Evolutionary conservation across 2,329 filamentous ascomycete genomes (phyloP), one percentile per base, ranked within the genome.

Genomic region (Colletotrichum tropicicola): DNA sequence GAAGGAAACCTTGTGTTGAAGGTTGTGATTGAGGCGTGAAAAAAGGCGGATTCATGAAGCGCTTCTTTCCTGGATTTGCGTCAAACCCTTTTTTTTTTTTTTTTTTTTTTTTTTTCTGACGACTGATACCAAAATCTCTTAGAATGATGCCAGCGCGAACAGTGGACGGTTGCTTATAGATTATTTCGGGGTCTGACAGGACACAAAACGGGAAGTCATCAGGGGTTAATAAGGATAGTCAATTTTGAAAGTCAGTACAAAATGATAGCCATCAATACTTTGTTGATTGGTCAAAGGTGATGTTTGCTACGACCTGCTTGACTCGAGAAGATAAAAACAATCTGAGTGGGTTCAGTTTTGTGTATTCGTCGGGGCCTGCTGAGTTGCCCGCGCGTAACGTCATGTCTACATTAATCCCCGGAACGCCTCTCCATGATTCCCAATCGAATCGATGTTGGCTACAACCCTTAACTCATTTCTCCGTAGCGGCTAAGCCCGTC

Each of bases 1-100:
- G 79, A 89, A 2, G 90, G 90, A 1, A 90, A 88, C 17, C 76
- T 93, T 56, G 90, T 93, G 15, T 77, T 93, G 67, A 93, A 93
- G 80, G 90, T 93, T 41, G 86, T 92, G 41, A 87, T 89, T 66
- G 85, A 88, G 72, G 80, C 81, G 53, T 87, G 76, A 75, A 55
- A n/a, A 35, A 12, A 35, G n/a, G n/a, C n/a, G n/a, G n/a, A n/a
- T n/a, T n/a, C n/a, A n/a, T n/a, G n/a, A n/a, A n/a, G n/a, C n/a
- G n/a, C 32, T 12, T 30, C 32, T 15, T 35, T 4, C 4, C 32
- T 35, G 12, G n/a, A n/a, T n/a, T n/a, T n/a, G n/a, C n/a, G n/a
- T n/a, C n/a, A n/a, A 35, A 35, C 9, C 30, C 43, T 28, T 47
- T 47, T n/a, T 6, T n/a, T 15, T 19, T 56, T 57, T 67, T 64